These are phyloP conservation scores for Mercurialis annua DNA, from an alignment of 345 rosid species.

Conservation along the genomic window DNA sequence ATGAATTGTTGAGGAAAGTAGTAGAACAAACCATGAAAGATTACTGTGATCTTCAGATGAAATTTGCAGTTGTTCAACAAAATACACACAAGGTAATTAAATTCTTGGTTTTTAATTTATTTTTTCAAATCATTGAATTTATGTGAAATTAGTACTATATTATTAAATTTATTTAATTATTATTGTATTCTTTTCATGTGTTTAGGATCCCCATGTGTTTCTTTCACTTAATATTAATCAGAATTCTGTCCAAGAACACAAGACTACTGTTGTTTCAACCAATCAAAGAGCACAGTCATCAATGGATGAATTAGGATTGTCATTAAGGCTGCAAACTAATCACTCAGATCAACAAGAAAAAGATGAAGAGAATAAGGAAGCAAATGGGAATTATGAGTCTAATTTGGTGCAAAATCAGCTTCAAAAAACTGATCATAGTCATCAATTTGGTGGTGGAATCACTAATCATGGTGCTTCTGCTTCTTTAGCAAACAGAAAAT, in stretches of 20 bases:
- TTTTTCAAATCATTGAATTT: neutral
- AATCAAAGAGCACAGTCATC: neutral
- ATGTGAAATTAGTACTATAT: neutral
- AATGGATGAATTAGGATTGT: constrained; percentile 40
- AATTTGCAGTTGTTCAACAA: constrained; percentile 42
- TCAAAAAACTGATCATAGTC: constrained; percentile 25
- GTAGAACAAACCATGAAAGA: constrained; percentile 63
- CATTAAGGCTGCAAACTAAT: constrained; percentile 38
- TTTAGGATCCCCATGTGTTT: constrained; percentile 34
- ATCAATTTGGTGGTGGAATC: constrained; percentile 27
- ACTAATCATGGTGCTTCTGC: constrained; percentile 33
- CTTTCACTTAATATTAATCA: constrained; percentile 29
- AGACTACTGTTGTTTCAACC: neutral
- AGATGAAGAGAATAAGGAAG: constrained; percentile 10
- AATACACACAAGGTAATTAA: constrained; percentile 29
- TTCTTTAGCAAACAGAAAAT: constrained; percentile 42
- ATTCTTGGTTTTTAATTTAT: neutral
- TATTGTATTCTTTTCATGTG: neutral
- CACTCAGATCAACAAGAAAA: neutral
- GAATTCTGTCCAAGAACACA: constrained; percentile 18
- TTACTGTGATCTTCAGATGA: constrained; percentile 48
- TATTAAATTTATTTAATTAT: neutral
- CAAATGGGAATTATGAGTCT: constrained; percentile 3
- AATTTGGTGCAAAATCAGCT: constrained; percentile 18
- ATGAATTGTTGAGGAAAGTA: constrained; percentile 42